These are phyloP conservation scores for Boletus reticulatus DNA, from an alignment of 768 basidiomycete genomes.

Conservation along the genomic window DNA sequence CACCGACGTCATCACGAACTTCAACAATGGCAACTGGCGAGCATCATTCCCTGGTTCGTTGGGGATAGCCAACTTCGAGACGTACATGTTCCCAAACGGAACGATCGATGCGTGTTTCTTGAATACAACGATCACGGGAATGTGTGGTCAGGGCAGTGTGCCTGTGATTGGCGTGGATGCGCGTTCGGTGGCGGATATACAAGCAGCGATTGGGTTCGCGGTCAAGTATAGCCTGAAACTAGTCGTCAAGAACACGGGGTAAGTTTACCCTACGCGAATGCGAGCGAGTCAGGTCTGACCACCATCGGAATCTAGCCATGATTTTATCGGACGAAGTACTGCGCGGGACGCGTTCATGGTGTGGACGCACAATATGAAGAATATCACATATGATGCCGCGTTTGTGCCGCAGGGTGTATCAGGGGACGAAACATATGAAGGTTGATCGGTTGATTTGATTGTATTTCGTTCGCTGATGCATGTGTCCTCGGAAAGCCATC, in stretches of 20 bases:
- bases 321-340: slow-evolving; percentile 39
- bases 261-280: neutral
- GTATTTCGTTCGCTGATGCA: neutral
- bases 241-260: slow-evolving; percentile 26
- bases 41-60: slow-evolving; percentile 40
- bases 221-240: slow-evolving; percentile 14
- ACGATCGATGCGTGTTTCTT: slow-evolving; percentile 40
- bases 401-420: slow-evolving; percentile 36
- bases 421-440: slow-evolving; percentile 15
- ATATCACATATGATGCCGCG: slow-evolving; percentile 32
- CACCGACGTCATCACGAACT: slow-evolving; percentile 27
- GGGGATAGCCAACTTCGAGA: slow-evolving; percentile 34
- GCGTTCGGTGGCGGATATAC: slow-evolving; percentile 16
- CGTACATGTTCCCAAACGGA: slow-evolving; percentile 38
- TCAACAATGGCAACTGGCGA: slow-evolving; percentile 39
- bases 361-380: slow-evolving; percentile 45
- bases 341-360: slow-evolving; percentile 38
- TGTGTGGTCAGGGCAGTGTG: slow-evolving; percentile 21
- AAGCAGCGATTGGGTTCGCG: slow-evolving; percentile 22
- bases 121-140: slow-evolving; percentile 27
- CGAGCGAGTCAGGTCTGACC: neutral
- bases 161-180: slow-evolving; percentile 21
- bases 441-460: slow-evolving; percentile 15
- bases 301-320: slow-evolving; percentile 28
- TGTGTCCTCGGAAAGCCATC: slow-evolving; percentile 13